Conservation (phyloP, 1,139 yeast genomes). For the Casaregolazyma lundiana region DNA sequence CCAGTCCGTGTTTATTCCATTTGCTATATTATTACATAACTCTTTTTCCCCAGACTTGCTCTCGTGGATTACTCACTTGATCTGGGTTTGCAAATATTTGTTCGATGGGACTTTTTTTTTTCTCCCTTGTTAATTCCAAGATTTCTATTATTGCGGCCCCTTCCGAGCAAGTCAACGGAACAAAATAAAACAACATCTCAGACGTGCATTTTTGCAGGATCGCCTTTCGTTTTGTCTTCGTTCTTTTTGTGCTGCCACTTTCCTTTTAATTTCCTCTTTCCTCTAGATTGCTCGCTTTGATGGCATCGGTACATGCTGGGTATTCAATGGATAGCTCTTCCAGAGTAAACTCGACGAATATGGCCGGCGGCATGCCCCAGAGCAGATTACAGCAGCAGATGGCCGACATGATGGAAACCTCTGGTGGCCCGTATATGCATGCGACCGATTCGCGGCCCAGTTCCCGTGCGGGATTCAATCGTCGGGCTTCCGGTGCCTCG, state of each 20-base stretch:
- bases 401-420: constrained; percentile 23
- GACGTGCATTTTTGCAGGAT: neutral
- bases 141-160: neutral
- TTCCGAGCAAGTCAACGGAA: neutral
- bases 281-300: neutral
- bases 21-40: no score
- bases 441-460: constrained; percentile 8
- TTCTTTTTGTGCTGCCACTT: neutral
- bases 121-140: neutral
- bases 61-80: no score
- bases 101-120: neutral
- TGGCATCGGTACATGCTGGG: neutral
- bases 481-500: constrained; percentile 17
- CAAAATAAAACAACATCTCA: neutral
- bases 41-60: no score
- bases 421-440: constrained; percentile 11
- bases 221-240: constrained; percentile 4
- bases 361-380: constrained; percentile 29
- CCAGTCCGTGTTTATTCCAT: no score
- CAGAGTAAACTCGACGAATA: constrained; percentile 5
- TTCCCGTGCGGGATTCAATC: constrained; percentile 15
- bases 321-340: constrained; percentile 2
- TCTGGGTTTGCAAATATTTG: neutral
- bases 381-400: constrained; percentile 27
- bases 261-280: neutral